A percentile compares a stretch with the other conserved stretches of the same genome.
Evolutionary conservation across 352 stramenopile species (phyloP).

Genomic region (Globisporangium emineosum): DNA sequence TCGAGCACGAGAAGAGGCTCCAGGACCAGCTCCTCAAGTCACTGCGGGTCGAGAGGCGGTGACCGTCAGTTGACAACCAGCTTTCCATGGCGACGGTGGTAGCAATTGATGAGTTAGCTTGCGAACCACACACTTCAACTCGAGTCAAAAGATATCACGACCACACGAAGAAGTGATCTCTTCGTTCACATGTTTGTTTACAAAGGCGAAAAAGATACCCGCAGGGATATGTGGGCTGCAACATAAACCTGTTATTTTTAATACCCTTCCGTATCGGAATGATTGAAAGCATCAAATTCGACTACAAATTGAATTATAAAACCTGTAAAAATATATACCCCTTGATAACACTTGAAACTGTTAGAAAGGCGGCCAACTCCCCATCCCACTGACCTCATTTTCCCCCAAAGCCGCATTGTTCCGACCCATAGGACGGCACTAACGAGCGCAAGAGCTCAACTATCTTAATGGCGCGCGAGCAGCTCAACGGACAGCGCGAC

Average conservation of each 20-base stretch:
- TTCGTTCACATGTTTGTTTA: background rate
- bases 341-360: background rate
- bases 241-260: background rate
- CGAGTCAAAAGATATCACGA: background rate
- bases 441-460: background rate
- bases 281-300: background rate
- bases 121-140: no score
- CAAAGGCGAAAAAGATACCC: background rate
- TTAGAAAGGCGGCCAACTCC: background rate
- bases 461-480: slow-evolving; percentile 8
- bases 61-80: background rate
- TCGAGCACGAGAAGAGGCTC: slow-evolving; percentile 29
- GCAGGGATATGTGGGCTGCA: background rate
- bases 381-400: background rate
- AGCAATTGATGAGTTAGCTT: no score
- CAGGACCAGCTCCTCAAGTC: slow-evolving; percentile 32
- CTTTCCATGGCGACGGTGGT: no score
- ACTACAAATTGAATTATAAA: no score
- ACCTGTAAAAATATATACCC: background rate
- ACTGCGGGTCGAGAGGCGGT: background rate
- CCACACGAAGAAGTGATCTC: background rate
- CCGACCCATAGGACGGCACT: background rate
- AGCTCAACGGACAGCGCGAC: slow-evolving; percentile 11
- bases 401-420: slow-evolving; percentile 1
- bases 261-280: background rate